A percentile compares a stretch with the other conserved stretches of the same genome.
These are phyloP conservation scores for Lineolata rhizophorae DNA, from an alignment of 495 filamentous ascomycete genomes.

Conservation along the genomic window DNA sequence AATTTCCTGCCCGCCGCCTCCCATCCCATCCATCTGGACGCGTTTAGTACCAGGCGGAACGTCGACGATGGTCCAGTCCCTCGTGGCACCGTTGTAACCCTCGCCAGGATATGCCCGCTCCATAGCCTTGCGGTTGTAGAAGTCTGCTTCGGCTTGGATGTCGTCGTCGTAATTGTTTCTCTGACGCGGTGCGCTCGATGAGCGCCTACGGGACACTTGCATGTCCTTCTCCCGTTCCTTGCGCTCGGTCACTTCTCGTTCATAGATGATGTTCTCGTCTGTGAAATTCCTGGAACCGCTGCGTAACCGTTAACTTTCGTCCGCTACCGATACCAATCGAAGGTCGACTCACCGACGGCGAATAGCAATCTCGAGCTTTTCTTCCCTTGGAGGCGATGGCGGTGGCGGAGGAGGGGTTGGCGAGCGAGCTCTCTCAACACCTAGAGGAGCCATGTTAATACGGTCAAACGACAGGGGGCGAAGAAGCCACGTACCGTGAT, in stretches of 20 bases:
- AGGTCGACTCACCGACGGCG: slow-evolving; percentile 20
- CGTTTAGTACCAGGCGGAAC: slow-evolving; percentile 58
- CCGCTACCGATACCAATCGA: background rate
- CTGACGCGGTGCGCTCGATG: slow-evolving; percentile 11
- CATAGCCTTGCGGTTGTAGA: slow-evolving; percentile 36
- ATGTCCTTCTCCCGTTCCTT: slow-evolving; percentile 12
- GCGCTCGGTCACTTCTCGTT: slow-evolving; percentile 27
- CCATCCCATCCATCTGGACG: slow-evolving; percentile 51
- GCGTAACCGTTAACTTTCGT: slow-evolving; percentile 1
- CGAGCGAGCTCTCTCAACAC: slow-evolving; percentile 16
- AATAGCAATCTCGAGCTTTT: slow-evolving; percentile 26
- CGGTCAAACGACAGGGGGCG: no score
- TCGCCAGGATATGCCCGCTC: slow-evolving; percentile 41
- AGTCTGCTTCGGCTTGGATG: slow-evolving; percentile 37
- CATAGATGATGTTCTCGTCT: slow-evolving; percentile 38
- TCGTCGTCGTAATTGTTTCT: slow-evolving; percentile 13
- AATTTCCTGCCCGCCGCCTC: slow-evolving; percentile 42
- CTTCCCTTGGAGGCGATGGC: slow-evolving; percentile 13
- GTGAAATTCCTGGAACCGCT: slow-evolving; percentile 15
- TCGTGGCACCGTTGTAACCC: slow-evolving; percentile 42
- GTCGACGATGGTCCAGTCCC: slow-evolving; percentile 56
- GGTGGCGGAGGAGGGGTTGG: slow-evolving; percentile 19
- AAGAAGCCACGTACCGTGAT: slow-evolving; percentile 75
- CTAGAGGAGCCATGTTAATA: slow-evolving; percentile 5
- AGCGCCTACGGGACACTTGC: slow-evolving; percentile 9